A percentile compares a stretch with the other conserved stretches of the same genome.
Conservation (phyloP, 257 asterid genomes). For the Przewalskia tangutica region DNA sequence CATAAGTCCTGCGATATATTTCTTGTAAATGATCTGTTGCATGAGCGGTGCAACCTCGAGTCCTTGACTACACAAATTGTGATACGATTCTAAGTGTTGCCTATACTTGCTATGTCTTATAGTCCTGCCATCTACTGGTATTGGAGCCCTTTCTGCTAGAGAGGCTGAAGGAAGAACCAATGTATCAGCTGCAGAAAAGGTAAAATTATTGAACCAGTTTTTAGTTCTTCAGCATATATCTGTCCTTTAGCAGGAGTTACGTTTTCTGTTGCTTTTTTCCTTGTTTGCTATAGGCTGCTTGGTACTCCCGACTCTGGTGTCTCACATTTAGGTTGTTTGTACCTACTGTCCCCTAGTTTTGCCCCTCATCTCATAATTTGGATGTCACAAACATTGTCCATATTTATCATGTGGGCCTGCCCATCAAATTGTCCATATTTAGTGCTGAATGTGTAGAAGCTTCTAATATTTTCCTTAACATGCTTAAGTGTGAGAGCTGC, state of each 20-base stretch:
- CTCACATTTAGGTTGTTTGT: background rate
- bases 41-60: background rate
- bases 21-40: background rate
- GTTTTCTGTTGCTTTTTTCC: background rate
- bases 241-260: background rate
- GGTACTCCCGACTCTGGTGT: background rate
- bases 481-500: background rate
- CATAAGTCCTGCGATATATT: background rate
- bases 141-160: constrained; percentile 95
- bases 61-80: background rate
- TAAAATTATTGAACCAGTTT: constrained; percentile 12
- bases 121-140: constrained; percentile 83
- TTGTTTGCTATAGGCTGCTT: background rate
- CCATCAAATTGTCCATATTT: background rate
- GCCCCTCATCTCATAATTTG: background rate
- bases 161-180: constrained; percentile 97
- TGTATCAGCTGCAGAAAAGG: constrained; percentile 84
- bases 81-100: background rate
- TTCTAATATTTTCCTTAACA: background rate
- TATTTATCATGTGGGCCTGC: background rate
- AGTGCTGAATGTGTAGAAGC: background rate
- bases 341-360: background rate
- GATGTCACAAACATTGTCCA: background rate
- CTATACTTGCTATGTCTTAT: constrained; percentile 17
- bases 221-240: background rate